Evolutionary conservation across 768 basidiomycete species (phyloP).

Genomic region (Boletus rubropictus): DNA sequence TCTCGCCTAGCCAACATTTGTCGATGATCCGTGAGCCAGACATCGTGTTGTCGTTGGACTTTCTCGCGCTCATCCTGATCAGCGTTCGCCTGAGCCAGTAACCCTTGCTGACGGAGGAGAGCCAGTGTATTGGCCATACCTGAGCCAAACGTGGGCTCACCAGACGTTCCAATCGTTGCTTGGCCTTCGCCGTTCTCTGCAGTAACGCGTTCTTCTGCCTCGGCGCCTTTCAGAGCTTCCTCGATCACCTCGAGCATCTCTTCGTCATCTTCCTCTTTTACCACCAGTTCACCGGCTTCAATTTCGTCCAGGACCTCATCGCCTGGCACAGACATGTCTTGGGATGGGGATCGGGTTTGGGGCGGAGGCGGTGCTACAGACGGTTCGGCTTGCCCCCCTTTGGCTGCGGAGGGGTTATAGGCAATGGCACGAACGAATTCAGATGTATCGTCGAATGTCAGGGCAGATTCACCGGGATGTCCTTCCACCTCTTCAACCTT

Average conservation of each 20-base stretch:
- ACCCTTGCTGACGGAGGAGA: conserved; percentile 88
- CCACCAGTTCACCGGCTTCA: conserved; percentile 73
- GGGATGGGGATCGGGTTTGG: conserved; percentile 38
- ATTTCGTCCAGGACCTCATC: conserved; percentile 68
- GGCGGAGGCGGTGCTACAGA: conserved; percentile 21
- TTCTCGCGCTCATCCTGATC: conserved; percentile 74
- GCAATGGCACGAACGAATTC: conserved; percentile 90
- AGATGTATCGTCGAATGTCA: conserved; percentile 94
- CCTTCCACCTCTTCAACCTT: conserved; percentile 46
- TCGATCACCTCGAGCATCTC: conserved; percentile 78
- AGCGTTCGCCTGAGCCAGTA: conserved; percentile 57
- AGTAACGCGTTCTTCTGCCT: conserved; percentile 45
- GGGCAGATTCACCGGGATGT: conserved; percentile 37
- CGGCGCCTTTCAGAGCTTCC: conserved; percentile 56
- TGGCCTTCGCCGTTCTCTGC: conserved; percentile 29
- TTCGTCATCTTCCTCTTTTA: conserved; percentile 78
- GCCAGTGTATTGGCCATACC: conserved; percentile 88
- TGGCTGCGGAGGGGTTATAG: conserved; percentile 52
- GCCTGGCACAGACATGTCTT: conserved; percentile 53
- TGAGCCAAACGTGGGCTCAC: conserved; percentile 72
- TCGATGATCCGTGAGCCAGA: conserved; percentile 87
- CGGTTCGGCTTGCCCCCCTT: conserved; percentile 42
- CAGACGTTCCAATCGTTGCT: conserved; percentile 52
- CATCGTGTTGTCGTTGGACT: conserved; percentile 76
- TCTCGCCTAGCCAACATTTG: conserved; percentile 72